These are phyloP conservation scores for Russula abietina DNA, from an alignment of 768 basidiomycete genomes.

Conservation along the genomic window DNA sequence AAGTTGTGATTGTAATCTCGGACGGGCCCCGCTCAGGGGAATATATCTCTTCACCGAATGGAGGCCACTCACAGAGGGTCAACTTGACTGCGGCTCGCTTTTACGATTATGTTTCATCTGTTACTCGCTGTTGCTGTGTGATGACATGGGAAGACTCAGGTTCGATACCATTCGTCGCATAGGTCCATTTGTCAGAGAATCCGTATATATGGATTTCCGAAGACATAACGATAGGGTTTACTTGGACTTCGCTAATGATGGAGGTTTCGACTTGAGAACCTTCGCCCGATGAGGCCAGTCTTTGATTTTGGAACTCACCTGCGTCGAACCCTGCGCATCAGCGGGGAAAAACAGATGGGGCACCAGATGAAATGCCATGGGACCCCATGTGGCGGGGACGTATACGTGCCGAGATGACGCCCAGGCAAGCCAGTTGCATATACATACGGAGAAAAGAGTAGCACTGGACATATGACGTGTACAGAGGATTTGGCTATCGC, in stretches of 20 bases:
- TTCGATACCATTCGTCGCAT: not conserved
- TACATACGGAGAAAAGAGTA: not conserved
- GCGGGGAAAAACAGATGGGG: not conserved
- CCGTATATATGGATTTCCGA: not conserved
- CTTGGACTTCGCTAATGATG: not conserved
- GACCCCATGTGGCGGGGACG: not conserved
- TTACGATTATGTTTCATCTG: not conserved
- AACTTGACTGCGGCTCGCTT: not conserved
- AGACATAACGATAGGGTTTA: not conserved
- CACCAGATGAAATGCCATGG: not conserved
- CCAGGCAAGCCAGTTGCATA: not conserved
- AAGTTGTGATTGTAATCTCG: conserved; percentile 9
- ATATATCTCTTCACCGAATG: not conserved
- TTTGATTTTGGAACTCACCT: not conserved
- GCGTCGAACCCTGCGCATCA: not conserved
- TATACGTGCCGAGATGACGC: not conserved
- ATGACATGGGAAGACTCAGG: not conserved
- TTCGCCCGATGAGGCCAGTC: not conserved
- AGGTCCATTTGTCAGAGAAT: conserved; percentile 4
- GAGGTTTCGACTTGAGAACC: not conserved
- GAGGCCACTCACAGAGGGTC: not conserved
- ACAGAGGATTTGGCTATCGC: not conserved
- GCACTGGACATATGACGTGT: not conserved
- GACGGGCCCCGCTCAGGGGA: conserved; percentile 3
- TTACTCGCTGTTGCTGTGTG: not conserved